Base-by-base conservation (phyloP, 2,329 filamentous ascomycete species). In the Ascocoryne sarcoides region DNA sequence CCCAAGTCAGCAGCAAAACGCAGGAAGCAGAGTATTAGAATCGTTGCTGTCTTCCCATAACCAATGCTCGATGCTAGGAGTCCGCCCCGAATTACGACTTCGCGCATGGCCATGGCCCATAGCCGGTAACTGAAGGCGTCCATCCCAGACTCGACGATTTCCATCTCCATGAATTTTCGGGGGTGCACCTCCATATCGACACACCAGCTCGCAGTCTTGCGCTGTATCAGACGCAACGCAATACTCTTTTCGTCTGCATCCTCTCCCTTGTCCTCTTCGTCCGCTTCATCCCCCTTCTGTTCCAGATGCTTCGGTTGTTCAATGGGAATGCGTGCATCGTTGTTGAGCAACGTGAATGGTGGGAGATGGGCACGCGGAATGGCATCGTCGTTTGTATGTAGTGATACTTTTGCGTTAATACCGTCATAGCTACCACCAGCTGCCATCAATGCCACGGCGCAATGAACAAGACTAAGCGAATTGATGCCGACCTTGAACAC, bases 31-130 rank as follows among this genome's bases (percentile, higher is more conserved):
- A 82, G 57, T 1, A 67, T 76, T 10, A 83, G 63, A 2, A 69
- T 70, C 0, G 73, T 70, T 1, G 76, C 70, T 0, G 79, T 84
- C 51, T 84, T 84, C 0, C 80, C 80, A 52, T 79, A 83, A 0
- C 75, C 78, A 23, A 81, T 76, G 32, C 75, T 66, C 51, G 82
- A 76, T 2, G 77, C 77, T 23, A 82, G 63, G 14, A 83, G 65
- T 4, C 79, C 79, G 10, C 79, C 79, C 14, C 66, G 68, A 30
- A 79, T 46, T 21, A 44, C 26, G 38, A 63, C 36, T n/a, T 56
- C 17, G 26, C 63, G 55, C 43, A 66, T 50, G n/a, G 67, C 70
- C n/a, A 57, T 60, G 1, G 64, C 75, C 54, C 81, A 77, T 2
- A 68, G 67, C 42, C 73, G 68, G 72, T 75, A 82, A 9, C 69